These are phyloP conservation scores for Rhytidhysteron rufulum DNA, from an alignment of 2,329 filamentous ascomycete genomes.

Conservation along the genomic window DNA sequence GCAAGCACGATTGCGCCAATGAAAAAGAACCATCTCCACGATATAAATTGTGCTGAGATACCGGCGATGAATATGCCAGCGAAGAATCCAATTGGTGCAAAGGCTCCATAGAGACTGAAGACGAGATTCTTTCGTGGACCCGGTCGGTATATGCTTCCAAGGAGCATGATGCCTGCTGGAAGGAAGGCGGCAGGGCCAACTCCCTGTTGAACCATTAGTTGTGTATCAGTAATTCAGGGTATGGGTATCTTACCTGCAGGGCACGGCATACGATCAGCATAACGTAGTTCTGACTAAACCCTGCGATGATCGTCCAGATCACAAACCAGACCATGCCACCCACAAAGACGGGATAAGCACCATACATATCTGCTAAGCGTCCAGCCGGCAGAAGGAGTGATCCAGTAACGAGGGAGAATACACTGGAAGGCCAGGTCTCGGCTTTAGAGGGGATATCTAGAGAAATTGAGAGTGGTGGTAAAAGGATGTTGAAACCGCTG, in stretches of 20 bases:
- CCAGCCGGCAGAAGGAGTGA: constrained; percentile 47
- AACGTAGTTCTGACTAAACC: constrained; percentile 26
- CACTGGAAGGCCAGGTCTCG: constrained; percentile 41
- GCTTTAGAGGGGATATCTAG: constrained; percentile 66
- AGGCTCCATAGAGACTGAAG: constrained; percentile 45
- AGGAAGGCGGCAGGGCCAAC: constrained; percentile 34
- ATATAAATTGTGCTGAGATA: constrained; percentile 50
- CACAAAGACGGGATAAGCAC: constrained; percentile 59
- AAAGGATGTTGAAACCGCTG: constrained; percentile 67
- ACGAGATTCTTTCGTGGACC: constrained; percentile 35
- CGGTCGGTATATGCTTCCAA: constrained; percentile 32
- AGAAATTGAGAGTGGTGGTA: constrained; percentile 60
- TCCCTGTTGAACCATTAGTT: too few relatives aligned
- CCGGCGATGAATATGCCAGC: constrained; percentile 64
- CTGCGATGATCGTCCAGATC: constrained; percentile 28
- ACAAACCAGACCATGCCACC: constrained; percentile 49
- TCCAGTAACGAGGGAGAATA: constrained; percentile 34
- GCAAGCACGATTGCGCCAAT: constrained; percentile 52
- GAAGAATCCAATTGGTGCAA: constrained; percentile 55
- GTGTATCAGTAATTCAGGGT: too few relatives aligned
- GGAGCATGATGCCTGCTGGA: constrained; percentile 26
- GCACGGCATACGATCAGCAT: constrained; percentile 35
- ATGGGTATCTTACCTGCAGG: too few relatives aligned
- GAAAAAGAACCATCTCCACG: constrained; percentile 67
- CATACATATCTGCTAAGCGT: constrained; percentile 58